These are phyloP conservation scores for Raffaelea arxii DNA, from an alignment of 2,329 filamentous ascomycete genomes.

Conservation along the genomic window DNA sequence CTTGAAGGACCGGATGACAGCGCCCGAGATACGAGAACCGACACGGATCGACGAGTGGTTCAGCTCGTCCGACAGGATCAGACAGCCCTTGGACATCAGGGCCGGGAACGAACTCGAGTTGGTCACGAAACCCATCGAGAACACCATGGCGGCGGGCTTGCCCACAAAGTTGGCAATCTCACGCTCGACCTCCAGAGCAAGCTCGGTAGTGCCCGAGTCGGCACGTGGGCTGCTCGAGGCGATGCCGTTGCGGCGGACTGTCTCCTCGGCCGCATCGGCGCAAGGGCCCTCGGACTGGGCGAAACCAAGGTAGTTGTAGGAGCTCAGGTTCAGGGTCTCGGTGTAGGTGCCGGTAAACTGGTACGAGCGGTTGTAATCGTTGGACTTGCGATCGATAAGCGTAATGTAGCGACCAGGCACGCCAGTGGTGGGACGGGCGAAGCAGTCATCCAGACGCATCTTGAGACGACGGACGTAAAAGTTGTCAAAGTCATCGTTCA, in stretches of 20 bases:
- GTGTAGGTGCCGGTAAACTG: slow-evolving; percentile 82
- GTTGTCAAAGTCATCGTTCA: slow-evolving; percentile 98
- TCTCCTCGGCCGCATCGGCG: slow-evolving; percentile 83
- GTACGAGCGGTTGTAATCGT: slow-evolving; percentile 88
- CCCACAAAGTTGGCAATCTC: slow-evolving; percentile 86
- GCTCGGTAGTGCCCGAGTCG: slow-evolving; percentile 78
- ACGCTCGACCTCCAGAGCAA: slow-evolving; percentile 81
- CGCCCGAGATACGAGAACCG: slow-evolving; percentile 84
- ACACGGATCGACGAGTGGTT: slow-evolving; percentile 98
- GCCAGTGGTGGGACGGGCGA: slow-evolving; percentile 82
- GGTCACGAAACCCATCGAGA: slow-evolving; percentile 98
- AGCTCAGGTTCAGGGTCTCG: slow-evolving; percentile 96
- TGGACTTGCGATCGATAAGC: slow-evolving; percentile 78
- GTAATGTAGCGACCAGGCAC: slow-evolving; percentile 93
- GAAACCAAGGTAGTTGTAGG: slow-evolving; percentile 98
- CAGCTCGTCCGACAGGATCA: slow-evolving; percentile 93
- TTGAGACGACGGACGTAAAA: slow-evolving; percentile 94
- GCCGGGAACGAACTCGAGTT: slow-evolving; percentile 91
- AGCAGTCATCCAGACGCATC: slow-evolving; percentile 92
- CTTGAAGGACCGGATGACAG: slow-evolving; percentile 92
- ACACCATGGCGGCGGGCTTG: slow-evolving; percentile 90
- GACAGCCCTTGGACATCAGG: slow-evolving; percentile 81
- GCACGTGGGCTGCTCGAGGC: slow-evolving; percentile 70
- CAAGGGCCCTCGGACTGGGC: slow-evolving; percentile 96
- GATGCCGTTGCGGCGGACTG: slow-evolving; percentile 76